Evolutionary conservation across 306 rosid genomes (phyloP).

Genomic region (Inga leiocalycina): DNA sequence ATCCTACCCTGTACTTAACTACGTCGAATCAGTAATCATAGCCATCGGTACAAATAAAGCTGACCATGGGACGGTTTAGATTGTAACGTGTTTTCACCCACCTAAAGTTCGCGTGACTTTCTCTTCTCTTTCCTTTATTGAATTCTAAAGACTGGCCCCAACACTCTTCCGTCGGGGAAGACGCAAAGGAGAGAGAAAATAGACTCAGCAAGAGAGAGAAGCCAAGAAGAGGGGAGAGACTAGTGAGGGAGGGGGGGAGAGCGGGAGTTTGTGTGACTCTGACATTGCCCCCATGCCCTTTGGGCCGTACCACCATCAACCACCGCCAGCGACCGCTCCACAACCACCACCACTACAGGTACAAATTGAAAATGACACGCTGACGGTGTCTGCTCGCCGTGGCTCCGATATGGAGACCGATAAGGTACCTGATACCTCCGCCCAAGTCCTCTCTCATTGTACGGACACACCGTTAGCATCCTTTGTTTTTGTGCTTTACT

Average conservation of each 20-base stretch:
- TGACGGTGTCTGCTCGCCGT: slow-evolving; percentile 47
- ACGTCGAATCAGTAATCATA: slow-evolving; percentile 33
- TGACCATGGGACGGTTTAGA: slow-evolving; percentile 5
- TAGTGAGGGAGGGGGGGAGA: neutral
- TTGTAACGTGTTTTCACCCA: slow-evolving; percentile 30
- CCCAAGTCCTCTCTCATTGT: slow-evolving; percentile 22
- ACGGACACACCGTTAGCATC: slow-evolving; percentile 13
- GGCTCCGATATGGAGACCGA: slow-evolving; percentile 63
- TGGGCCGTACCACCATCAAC: slow-evolving; percentile 67
- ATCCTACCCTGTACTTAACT: slow-evolving; percentile 19
- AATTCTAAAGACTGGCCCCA: slow-evolving; percentile 30
- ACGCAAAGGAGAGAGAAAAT: slow-evolving; percentile 26
- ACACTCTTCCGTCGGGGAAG: slow-evolving; percentile 29
- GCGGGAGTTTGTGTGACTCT: slow-evolving; percentile 15
- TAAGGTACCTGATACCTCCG: slow-evolving; percentile 67
- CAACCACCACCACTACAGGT: slow-evolving; percentile 43
- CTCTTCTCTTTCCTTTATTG: slow-evolving; percentile 35
- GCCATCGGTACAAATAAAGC: neutral
- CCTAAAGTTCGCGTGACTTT: slow-evolving; percentile 34
- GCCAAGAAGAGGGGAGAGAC: neutral
- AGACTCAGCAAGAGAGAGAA: slow-evolving; percentile 33
- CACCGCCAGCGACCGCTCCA: slow-evolving; percentile 42
- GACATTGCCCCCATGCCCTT: slow-evolving; percentile 72
- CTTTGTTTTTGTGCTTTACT: neutral
- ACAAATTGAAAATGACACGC: slow-evolving; percentile 46